A percentile compares a stretch with the other conserved stretches of the same genome.
Evolutionary conservation across 176 grass and related monocot species (phyloP).

Genomic region (Bolboschoenus planiculmis): DNA sequence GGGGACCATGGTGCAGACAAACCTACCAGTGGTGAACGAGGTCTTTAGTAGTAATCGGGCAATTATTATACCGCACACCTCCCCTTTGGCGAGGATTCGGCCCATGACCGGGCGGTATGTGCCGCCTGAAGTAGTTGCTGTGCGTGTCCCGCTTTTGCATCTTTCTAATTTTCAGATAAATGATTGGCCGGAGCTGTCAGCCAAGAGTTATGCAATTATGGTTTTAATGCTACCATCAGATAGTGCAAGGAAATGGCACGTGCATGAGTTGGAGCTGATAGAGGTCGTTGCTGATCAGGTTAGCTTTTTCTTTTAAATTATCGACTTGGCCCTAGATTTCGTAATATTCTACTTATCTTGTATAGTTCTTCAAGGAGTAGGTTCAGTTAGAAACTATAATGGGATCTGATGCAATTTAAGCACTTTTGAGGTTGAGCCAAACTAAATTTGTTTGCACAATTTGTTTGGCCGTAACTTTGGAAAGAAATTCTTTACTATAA

Average conservation of each 20-base stretch:
- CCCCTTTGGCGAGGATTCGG: constrained; percentile 50
- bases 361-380: background rate
- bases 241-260: constrained; percentile 48
- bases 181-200: constrained; percentile 41
- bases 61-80: constrained; percentile 49
- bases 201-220: constrained; percentile 51
- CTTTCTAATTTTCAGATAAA: constrained; percentile 58
- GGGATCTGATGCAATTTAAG: background rate
- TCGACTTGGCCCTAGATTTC: background rate
- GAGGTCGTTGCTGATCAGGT: constrained; percentile 62
- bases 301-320: background rate
- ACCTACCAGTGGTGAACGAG: constrained; percentile 55
- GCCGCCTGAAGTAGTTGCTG: constrained; percentile 43
- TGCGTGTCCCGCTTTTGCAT: constrained; percentile 35
- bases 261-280: constrained; percentile 44
- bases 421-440: background rate
- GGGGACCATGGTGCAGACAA: constrained; percentile 38
- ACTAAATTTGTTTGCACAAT: background rate
- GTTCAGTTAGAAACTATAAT: background rate
- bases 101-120: constrained; percentile 38
- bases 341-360: background rate
- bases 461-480: background rate
- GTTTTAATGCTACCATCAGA: constrained; percentile 53
- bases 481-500: background rate
- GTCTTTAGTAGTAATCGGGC: constrained; percentile 54